A percentile compares a stretch with the other conserved stretches of the same genome.
These are phyloP conservation scores for Ocimum tenuiflorum DNA, from an alignment of 257 asterid species.

Conservation along the genomic window DNA sequence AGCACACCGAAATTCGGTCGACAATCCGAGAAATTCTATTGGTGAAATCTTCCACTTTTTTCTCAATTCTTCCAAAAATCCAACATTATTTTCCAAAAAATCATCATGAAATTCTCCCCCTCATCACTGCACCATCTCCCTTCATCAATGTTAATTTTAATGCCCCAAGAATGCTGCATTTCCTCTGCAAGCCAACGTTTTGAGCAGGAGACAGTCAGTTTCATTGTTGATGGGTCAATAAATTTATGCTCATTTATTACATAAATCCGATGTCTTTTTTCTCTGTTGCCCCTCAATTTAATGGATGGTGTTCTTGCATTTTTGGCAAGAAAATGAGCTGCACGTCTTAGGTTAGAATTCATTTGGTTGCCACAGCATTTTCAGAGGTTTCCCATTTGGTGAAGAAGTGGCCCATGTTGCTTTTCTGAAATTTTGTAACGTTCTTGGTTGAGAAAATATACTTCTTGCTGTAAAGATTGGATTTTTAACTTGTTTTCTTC, in stretches of 20 bases:
- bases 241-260: too few species aligned
- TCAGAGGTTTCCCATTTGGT: conserved; percentile 14
- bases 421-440: not conserved
- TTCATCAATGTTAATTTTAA: conserved; percentile 10
- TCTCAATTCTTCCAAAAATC: too few species aligned
- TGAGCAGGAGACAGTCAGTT: conserved; percentile 14
- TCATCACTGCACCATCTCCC: not conserved
- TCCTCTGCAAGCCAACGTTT: not conserved
- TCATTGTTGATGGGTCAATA: conserved; percentile 22
- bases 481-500: conserved; percentile 10
- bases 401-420: not conserved
- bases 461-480: not conserved
- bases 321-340: conserved; percentile 23
- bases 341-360: conserved; percentile 18
- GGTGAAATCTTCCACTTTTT: too few species aligned
- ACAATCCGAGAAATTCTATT: too few species aligned
- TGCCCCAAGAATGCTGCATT: conserved; percentile 4
- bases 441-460: conserved; percentile 6
- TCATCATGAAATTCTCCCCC: not conserved
- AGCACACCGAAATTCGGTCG: too few species aligned
- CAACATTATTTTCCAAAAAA: too few species aligned
- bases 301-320: conserved; percentile 21
- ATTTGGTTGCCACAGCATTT: not conserved
- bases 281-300: not conserved
- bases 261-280: not conserved